These are phyloP conservation scores for Daedaleopsis sinensis DNA, from an alignment of 768 basidiomycete species.

Conservation along the genomic window DNA sequence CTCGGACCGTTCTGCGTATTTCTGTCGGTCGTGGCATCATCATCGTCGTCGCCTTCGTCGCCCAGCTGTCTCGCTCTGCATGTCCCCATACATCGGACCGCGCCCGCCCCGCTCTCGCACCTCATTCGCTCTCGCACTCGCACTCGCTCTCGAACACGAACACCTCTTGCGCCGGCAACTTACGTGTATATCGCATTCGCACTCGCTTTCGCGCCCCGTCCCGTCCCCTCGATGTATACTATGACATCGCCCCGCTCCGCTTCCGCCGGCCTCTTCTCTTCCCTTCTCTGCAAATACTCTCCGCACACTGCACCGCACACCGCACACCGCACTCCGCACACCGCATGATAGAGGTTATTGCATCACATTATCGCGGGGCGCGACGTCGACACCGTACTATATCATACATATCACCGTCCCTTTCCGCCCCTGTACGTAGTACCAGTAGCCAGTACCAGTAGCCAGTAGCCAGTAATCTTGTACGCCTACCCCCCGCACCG, in stretches of 20 bases:
- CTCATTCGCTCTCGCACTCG: slow-evolving; percentile 14
- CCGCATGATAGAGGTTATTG: slow-evolving; percentile 21
- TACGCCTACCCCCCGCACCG: slow-evolving; percentile 13
- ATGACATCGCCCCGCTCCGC: neutral
- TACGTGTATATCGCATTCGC: slow-evolving; percentile 16
- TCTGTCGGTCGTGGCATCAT: slow-evolving; percentile 17
- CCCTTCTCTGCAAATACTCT: neutral
- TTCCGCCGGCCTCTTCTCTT: neutral
- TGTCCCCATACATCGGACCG: slow-evolving; percentile 16
- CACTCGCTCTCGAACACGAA: neutral
- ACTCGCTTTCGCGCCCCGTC: slow-evolving; percentile 7
- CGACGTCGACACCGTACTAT: slow-evolving; percentile 18
- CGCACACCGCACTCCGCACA: slow-evolving; percentile 7
- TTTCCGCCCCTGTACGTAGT: slow-evolving; percentile 15
- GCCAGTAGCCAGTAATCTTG: too few species aligned
- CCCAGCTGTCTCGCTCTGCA: slow-evolving; percentile 9
- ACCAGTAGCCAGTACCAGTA: too few species aligned
- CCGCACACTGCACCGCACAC: slow-evolving; percentile 15
- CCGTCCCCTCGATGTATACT: slow-evolving; percentile 18
- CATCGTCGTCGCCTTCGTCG: slow-evolving; percentile 6
- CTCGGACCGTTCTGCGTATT: slow-evolving; percentile 17
- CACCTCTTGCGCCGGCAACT: slow-evolving; percentile 19
- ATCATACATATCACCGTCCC: neutral
- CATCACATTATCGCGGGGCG: slow-evolving; percentile 17
- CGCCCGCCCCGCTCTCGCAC: slow-evolving; percentile 6